phyloP scores from a whole-genome alignment of 768 basidiomycete genomes.

The Lactarius tabidus region DNA sequence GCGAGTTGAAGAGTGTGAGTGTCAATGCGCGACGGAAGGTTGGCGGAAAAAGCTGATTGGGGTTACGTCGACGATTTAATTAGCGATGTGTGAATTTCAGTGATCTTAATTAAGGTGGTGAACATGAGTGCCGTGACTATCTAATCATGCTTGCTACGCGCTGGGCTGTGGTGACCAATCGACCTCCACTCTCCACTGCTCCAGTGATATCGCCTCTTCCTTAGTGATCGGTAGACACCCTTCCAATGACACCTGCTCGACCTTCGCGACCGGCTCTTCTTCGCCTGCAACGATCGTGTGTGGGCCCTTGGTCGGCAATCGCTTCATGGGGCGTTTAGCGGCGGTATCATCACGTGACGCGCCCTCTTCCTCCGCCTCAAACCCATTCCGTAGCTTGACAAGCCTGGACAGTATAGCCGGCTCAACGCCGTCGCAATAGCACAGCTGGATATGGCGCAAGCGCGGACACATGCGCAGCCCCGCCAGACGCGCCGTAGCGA shows the following conservation, averaged over 20 bases:
- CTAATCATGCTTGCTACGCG: neutral
- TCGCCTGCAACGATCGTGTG: neutral
- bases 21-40: no score
- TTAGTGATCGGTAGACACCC: constrained; percentile 4
- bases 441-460: constrained; percentile 20
- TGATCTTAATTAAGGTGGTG: neutral
- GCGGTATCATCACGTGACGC: neutral
- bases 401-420: constrained; percentile 3
- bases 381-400: constrained; percentile 21
- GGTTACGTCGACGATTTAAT: neutral
- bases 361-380: neutral
- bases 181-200: constrained; percentile 12
- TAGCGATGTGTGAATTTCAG: constrained; percentile 2
- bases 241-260: constrained; percentile 6
- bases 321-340: constrained; percentile 1
- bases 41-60: constrained; percentile 12
- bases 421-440: constrained; percentile 16
- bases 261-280: neutral
- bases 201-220: constrained; percentile 6
- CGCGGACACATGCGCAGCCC: constrained; percentile 9
- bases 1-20: no score
- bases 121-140: neutral
- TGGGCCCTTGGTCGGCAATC: constrained; percentile 1
- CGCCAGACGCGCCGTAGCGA: constrained; percentile 6
- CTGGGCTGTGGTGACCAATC: neutral